Percentiles rank a stretch among this genome's conserved stretches.
Evolutionary conservation across 306 rosid species (phyloP).

Genomic region (Quillaja saponaria): DNA sequence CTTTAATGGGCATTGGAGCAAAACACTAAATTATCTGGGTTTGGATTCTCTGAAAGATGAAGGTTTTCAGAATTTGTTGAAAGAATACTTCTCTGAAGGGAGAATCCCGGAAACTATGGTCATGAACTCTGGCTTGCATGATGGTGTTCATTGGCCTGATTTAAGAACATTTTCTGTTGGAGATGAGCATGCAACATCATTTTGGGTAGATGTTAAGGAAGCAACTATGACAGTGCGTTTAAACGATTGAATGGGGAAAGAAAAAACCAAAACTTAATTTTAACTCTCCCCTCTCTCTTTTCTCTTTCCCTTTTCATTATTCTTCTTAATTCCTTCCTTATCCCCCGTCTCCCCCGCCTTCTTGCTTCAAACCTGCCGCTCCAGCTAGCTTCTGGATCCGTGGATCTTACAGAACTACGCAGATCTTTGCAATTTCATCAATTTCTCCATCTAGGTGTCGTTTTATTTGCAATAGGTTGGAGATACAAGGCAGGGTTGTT

Average conservation of each 20-base stretch:
- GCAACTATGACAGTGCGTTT: not conserved
- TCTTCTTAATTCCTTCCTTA: conserved; percentile 11
- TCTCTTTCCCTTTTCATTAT: conserved; percentile 26
- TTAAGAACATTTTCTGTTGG: conserved; percentile 67
- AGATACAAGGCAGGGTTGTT: conserved; percentile 80
- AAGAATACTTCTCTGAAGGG: conserved; percentile 63
- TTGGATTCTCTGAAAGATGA: conserved; percentile 72
- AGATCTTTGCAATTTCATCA: conserved; percentile 41
- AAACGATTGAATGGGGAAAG: too few relatives aligned
- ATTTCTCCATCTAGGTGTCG: conserved; percentile 38
- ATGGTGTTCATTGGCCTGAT: conserved; percentile 63
- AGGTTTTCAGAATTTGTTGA: conserved; percentile 64
- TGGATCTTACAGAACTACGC: conserved; percentile 34
- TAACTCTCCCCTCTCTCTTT: conserved; percentile 30
- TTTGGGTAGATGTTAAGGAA: conserved; percentile 68
- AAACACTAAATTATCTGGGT: conserved; percentile 74
- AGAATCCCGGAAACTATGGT: conserved; percentile 72
- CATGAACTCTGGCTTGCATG: conserved; percentile 89
- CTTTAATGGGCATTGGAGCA: conserved; percentile 95
- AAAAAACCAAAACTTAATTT: not conserved
- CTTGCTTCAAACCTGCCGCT: conserved; percentile 26
- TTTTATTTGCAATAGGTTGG: conserved; percentile 59
- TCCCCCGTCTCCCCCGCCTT: conserved; percentile 3
- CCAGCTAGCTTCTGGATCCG: conserved; percentile 20
- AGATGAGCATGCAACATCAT: conserved; percentile 69